These are phyloP conservation scores for Penicillium sp. DNA, from an alignment of 2,329 filamentous ascomycete genomes.

Conservation along the genomic window DNA sequence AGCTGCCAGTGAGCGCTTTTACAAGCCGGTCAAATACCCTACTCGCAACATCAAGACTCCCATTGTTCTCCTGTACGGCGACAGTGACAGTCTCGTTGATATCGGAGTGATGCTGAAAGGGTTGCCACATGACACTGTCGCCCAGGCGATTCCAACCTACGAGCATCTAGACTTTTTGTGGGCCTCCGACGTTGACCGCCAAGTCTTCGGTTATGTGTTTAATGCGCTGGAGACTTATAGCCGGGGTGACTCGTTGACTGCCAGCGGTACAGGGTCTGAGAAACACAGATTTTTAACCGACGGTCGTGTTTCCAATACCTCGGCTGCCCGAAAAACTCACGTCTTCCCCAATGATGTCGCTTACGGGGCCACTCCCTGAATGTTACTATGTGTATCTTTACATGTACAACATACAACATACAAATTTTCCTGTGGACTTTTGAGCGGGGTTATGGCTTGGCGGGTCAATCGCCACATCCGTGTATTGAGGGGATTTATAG, in stretches of 20 bases:
- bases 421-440: background rate
- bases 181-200: conserved; percentile 77
- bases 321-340: conserved; percentile 1
- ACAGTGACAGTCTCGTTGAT: conserved; percentile 88
- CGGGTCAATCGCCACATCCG: background rate
- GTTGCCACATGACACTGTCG: conserved; percentile 78
- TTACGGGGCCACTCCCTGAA: background rate
- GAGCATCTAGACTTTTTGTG: conserved; percentile 97
- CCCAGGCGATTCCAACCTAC: conserved; percentile 84
- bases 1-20: conserved; percentile 74
- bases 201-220: conserved; percentile 90
- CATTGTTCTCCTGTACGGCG: conserved; percentile 89
- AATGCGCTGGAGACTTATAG: conserved; percentile 73
- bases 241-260: background rate
- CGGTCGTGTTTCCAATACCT: conserved; percentile 18
- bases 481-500: background rate
- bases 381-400: background rate
- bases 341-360: background rate
- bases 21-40: conserved; percentile 93
- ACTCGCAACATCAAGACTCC: conserved; percentile 97
- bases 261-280: background rate
- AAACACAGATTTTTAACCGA: conserved; percentile 3
- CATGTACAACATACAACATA: background rate
- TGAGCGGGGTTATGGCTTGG: conserved; percentile 3
- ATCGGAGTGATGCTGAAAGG: conserved; percentile 90